These are phyloP conservation scores for Coemansia furcata DNA, from an alignment of 192 early-diverging fungal genomes.

Conservation along the genomic window DNA sequence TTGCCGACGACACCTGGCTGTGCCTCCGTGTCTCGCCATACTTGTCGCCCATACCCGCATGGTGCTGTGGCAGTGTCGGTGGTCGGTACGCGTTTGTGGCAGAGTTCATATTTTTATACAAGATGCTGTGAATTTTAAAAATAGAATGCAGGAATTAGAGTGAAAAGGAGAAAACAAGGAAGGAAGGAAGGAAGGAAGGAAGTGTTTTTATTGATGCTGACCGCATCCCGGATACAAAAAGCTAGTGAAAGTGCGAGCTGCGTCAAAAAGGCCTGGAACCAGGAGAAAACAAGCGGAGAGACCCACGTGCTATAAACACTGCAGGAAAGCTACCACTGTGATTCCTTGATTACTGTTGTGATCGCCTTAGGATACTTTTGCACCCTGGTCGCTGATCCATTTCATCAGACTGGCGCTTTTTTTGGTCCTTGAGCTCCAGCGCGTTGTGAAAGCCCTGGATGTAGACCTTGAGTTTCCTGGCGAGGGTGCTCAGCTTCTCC, in stretches of 20 bases:
- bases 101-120: background rate
- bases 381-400: background rate
- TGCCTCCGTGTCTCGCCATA: background rate
- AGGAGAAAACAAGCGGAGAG: background rate
- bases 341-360: too few relatives aligned
- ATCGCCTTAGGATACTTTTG: background rate
- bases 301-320: too few relatives aligned
- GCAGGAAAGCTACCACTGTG: too few relatives aligned
- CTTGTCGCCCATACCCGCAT: background rate
- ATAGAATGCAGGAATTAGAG: background rate
- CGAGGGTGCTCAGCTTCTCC: background rate
- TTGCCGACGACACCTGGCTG: conserved; percentile 13
- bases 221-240: background rate
- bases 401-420: background rate
- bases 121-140: background rate
- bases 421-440: background rate
- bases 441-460: background rate
- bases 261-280: too few relatives aligned
- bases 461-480: background rate
- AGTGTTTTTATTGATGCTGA: too few relatives aligned
- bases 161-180: background rate
- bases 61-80: background rate
- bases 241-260: too few relatives aligned
- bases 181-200: background rate
- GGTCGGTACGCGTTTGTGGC: conserved; percentile 1